Conservation (phyloP, 768 basidiomycete species). For the Mycena haematopus region DNA sequence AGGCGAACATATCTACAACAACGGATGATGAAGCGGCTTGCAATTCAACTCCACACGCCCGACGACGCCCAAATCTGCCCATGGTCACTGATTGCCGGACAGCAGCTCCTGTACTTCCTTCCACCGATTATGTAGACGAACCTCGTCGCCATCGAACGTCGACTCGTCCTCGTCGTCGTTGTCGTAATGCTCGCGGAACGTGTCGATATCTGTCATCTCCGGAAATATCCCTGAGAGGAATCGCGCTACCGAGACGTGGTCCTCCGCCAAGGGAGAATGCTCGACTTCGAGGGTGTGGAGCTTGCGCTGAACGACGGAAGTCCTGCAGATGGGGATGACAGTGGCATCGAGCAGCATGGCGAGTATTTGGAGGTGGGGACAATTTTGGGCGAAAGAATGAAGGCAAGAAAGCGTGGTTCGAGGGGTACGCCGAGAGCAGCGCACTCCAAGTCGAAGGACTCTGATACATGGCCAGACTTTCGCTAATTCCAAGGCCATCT, state of each 20-base stretch:
- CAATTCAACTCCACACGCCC: not conserved
- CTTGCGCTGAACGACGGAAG: not conserved
- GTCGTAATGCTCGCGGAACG: not conserved
- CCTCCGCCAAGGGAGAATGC: not conserved
- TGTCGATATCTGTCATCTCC: not conserved
- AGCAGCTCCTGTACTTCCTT: not conserved
- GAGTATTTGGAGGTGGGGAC: slow-evolving; percentile 9
- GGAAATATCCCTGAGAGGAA: not conserved
- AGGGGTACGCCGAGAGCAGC: not conserved
- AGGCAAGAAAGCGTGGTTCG: slow-evolving; percentile 8
- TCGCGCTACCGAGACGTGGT: not conserved
- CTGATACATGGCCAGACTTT: slow-evolving; percentile 13
- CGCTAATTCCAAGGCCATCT: slow-evolving; percentile 1
- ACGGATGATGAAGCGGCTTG: not conserved
- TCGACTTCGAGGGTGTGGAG: not conserved
- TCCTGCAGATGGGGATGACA: not conserved
- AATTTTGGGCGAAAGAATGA: slow-evolving; percentile 11
- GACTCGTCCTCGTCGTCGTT: not conserved
- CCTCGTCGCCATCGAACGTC: not conserved
- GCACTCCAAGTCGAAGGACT: not conserved
- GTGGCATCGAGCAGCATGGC: slow-evolving; percentile 3
- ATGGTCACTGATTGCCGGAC: not conserved
- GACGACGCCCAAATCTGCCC: not conserved
- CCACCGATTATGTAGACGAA: not conserved
- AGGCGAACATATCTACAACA: not conserved